Base-by-base conservation (phyloP, 495 filamentous ascomycete species). In the Podospora bellae-mahoneyi region DNA sequence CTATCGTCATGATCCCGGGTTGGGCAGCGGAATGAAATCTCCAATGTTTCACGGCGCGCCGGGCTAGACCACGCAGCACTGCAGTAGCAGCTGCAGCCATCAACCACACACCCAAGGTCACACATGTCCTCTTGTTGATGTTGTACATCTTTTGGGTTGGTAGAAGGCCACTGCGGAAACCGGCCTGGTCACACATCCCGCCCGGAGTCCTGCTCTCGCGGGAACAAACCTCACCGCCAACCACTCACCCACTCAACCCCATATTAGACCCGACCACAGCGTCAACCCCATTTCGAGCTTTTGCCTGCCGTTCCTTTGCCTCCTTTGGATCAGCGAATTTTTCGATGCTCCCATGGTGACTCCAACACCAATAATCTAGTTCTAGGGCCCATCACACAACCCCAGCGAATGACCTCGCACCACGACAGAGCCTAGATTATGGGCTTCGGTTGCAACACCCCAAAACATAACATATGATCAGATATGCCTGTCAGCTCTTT, bases 281-380 rank as follows among this genome's bases (percentile, higher is more conserved):
- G n/a, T 58, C 56, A 20, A 58, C 13, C 13, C 56, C 15, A 15
- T 48, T 16, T 4, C 30, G 30, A 32, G 30, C 2, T 48, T 39
- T 39, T 48, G 39, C 39, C 39, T 48, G 39, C 39, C 39, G 39
- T 59, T 57, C 20, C 1, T 59, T 59, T 59, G 19, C 26, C 26
- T 59, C 13, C 26, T 59, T 59, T 59, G 19, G 19, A 20, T 59
- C 56, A 23, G 26, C 56, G 19, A 59, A 59, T 23, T 59, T 59
- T 23, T 57, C 5, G 5, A 57, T 57, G 23, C 55, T 58, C 56
- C n/a, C 19, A 59, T 10, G 9, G 15, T 27, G 56, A 5, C n/a
- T 59, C 56, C 56, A 59, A 9, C 56, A 23, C 56, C 26, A 20
- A 59, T 59, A 20, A 59, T 59, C 20, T 20, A n/a, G 19, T 59